Conservation (phyloP, 495 filamentous ascomycete genomes). For the Penicillium paradoxum region DNA sequence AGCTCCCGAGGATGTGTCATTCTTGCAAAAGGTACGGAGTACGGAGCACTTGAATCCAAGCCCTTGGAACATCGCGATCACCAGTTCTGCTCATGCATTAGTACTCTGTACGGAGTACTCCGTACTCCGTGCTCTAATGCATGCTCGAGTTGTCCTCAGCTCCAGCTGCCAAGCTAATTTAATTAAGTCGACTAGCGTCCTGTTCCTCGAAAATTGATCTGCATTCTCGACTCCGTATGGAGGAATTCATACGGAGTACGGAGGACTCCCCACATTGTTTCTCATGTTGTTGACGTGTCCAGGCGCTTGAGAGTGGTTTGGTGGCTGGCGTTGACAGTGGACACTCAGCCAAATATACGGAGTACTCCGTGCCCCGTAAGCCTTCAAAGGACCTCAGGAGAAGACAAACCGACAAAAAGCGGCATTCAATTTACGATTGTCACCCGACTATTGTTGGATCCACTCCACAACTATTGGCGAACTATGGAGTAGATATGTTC, state of each 20-base stretch:
- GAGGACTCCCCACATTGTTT: background rate
- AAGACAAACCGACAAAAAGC: background rate
- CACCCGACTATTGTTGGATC: background rate
- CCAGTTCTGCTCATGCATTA: background rate
- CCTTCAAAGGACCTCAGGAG: background rate
- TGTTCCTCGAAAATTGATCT: background rate
- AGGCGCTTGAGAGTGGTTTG: background rate
- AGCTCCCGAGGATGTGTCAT: no score
- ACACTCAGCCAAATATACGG: background rate
- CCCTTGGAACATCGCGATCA: background rate
- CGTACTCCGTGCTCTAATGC: background rate
- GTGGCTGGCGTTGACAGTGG: background rate
- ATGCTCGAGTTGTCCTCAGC: background rate
- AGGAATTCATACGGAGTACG: background rate
- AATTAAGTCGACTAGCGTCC: background rate
- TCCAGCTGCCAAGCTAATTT: background rate
- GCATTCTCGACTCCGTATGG: background rate
- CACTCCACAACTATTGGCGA: background rate
- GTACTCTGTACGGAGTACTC: no score
- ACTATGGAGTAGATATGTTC: background rate
- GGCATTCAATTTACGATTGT: background rate
- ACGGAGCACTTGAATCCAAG: no score
- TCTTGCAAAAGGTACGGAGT: no score
- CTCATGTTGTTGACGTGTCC: background rate
- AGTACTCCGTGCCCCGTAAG: background rate